Evolutionary conservation across 306 rosid species (phyloP).

Genomic region (Medicago ruthenica): DNA sequence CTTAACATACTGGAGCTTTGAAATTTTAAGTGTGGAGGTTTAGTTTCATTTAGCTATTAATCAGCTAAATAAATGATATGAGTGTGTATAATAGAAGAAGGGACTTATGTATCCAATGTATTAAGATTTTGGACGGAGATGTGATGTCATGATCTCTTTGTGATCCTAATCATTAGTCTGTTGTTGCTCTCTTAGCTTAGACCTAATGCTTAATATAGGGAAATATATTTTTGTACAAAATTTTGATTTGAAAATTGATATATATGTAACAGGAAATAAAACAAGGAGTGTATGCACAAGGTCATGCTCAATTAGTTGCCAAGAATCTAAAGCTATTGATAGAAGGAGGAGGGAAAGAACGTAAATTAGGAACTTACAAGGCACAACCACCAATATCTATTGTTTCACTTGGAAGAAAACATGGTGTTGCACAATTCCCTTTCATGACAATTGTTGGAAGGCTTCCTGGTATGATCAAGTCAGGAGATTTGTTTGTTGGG

Average conservation of each 20-base stretch:
- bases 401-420: constrained; percentile 82
- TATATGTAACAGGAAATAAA: constrained; percentile 64
- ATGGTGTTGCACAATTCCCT: constrained; percentile 72
- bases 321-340: constrained; percentile 71
- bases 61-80: too few species aligned
- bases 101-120: too few species aligned
- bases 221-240: neutral
- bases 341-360: constrained; percentile 55
- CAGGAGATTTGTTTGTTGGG: constrained; percentile 85
- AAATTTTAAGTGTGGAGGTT: too few species aligned
- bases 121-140: too few species aligned
- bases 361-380: constrained; percentile 57
- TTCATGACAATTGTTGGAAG: constrained; percentile 64
- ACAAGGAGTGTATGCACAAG: constrained; percentile 76
- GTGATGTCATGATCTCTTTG: too few species aligned
- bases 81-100: too few species aligned
- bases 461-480: constrained; percentile 70
- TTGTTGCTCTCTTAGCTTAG: too few species aligned
- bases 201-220: too few species aligned
- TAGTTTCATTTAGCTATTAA: too few species aligned
- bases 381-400: constrained; percentile 58
- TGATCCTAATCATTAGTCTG: too few species aligned
- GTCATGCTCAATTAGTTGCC: constrained; percentile 73
- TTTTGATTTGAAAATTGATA: constrained; percentile 27
- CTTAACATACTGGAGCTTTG: too few species aligned